Evolutionary conservation across 2,329 filamentous ascomycete genomes (phyloP).

Genomic region (Pyrenophora tritici-repentis): DNA sequence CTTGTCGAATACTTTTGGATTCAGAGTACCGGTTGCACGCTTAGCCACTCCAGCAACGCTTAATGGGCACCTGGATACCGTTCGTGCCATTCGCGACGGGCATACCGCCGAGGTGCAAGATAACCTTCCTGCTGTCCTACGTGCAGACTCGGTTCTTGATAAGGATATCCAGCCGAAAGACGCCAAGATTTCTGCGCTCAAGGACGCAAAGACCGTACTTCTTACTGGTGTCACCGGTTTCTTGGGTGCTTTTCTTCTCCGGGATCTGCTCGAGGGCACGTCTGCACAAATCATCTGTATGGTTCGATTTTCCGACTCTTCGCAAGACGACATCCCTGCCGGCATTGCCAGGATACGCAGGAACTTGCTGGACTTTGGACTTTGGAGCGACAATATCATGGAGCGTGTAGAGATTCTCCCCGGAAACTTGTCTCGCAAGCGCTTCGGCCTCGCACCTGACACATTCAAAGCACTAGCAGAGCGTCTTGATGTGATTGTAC

Average conservation of each 20-base stretch:
- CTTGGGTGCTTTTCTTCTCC: slow-evolving; percentile 74
- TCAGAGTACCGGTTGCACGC: slow-evolving; percentile 71
- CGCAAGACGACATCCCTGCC: slow-evolving; percentile 65
- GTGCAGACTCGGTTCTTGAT: slow-evolving; percentile 68
- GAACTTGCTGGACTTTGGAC: slow-evolving; percentile 76
- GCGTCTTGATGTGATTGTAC: slow-evolving; percentile 73
- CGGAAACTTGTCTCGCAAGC: slow-evolving; percentile 71
- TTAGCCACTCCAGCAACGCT: slow-evolving; percentile 74
- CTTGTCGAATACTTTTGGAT: slow-evolving; percentile 71
- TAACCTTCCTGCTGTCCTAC: slow-evolving; percentile 71
- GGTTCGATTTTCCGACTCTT: slow-evolving; percentile 72
- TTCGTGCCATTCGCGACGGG: slow-evolving; percentile 72
- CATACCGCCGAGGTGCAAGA: slow-evolving; percentile 76
- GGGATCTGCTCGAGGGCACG: slow-evolving; percentile 69
- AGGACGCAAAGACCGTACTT: slow-evolving; percentile 70
- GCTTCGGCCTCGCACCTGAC: slow-evolving; percentile 69
- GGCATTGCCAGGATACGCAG: slow-evolving; percentile 74
- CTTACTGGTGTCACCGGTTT: slow-evolving; percentile 79
- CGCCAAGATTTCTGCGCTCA: slow-evolving; percentile 62
- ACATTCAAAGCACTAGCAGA: slow-evolving; percentile 68
- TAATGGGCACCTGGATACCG: slow-evolving; percentile 71
- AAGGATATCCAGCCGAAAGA: slow-evolving; percentile 67
- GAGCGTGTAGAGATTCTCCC: slow-evolving; percentile 78
- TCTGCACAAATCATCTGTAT: slow-evolving; percentile 73
- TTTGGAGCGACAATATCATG: slow-evolving; percentile 78